A percentile compares a stretch with the other conserved stretches of the same genome.
phyloP scores from a whole-genome alignment of 1,284 basidiomycete genomes.

The Phenoliferia sp. region DNA sequence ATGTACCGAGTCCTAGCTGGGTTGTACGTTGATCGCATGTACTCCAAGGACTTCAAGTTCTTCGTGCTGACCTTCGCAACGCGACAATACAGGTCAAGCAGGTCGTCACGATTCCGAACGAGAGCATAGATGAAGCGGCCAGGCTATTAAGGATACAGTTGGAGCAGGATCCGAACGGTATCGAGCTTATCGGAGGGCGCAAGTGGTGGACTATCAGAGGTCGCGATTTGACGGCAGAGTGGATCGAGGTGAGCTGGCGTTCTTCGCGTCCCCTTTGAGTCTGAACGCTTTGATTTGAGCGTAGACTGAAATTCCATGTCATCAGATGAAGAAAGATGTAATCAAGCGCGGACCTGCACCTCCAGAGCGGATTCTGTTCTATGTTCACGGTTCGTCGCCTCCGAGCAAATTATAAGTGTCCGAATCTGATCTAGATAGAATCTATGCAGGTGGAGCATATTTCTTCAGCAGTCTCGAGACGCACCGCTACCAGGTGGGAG shows the following conservation, averaged over 20 bases:
- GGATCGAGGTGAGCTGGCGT: not conserved
- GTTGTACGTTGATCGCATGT: too few species aligned
- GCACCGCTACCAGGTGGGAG: slow-evolving; percentile 42
- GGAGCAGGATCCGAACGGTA: slow-evolving; percentile 37
- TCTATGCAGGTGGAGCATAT: slow-evolving; percentile 41
- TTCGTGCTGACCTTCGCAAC: too few species aligned
- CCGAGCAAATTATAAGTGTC: not conserved
- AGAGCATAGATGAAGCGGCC: slow-evolving; percentile 40
- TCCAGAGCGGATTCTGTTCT: slow-evolving; percentile 13
- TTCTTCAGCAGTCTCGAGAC: slow-evolving; percentile 44
- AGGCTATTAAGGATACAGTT: slow-evolving; percentile 43
- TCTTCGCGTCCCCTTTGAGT: not conserved
- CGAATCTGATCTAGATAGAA: not conserved
- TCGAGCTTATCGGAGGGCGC: slow-evolving; percentile 39
- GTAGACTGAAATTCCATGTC: not conserved
- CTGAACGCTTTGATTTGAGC: too few species aligned
- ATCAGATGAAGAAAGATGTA: slow-evolving; percentile 46
- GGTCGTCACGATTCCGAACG: slow-evolving; percentile 41
- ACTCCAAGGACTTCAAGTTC: too few species aligned
- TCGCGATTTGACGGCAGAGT: slow-evolving; percentile 27
- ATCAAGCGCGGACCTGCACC: slow-evolving; percentile 31
- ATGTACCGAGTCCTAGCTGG: slow-evolving; percentile 36
- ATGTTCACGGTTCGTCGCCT: slow-evolving; percentile 17
- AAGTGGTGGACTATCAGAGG: slow-evolving; percentile 36
- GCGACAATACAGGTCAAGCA: not conserved